These are phyloP conservation scores for Penicillium sp. DNA, from an alignment of 2,329 filamentous ascomycete species.

Conservation along the genomic window DNA sequence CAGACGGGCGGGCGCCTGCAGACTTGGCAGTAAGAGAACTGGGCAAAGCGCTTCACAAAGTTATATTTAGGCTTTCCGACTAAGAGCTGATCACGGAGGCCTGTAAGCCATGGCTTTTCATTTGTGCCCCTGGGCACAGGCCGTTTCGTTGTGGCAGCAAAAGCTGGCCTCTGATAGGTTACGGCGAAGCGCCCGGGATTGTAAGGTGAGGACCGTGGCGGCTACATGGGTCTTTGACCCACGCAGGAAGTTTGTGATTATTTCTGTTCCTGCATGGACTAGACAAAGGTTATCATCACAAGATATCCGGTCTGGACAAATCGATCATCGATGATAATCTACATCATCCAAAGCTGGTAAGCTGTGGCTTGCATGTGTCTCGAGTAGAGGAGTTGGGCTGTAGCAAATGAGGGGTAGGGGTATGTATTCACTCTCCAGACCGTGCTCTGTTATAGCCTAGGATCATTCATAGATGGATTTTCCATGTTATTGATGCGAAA, in stretches of 20 bases:
- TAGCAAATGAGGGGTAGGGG: background rate
- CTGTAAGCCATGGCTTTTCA: background rate
- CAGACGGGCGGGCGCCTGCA: conserved; percentile 17
- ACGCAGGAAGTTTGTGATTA: background rate
- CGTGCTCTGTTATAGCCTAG: background rate
- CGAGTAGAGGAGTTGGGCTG: background rate
- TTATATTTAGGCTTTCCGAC: conserved; percentile 13
- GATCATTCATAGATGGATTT: background rate
- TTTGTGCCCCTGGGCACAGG: conserved; percentile 5
- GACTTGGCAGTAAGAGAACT: conserved; percentile 16
- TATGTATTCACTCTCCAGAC: background rate
- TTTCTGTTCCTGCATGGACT: background rate
- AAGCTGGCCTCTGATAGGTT: conserved; percentile 16
- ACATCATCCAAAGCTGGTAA: background rate
- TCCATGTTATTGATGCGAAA: background rate
- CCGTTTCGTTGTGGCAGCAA: background rate
- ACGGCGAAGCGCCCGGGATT: conserved; percentile 18
- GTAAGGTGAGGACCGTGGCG: conserved; percentile 10
- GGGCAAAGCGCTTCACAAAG: background rate
- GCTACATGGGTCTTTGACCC: conserved; percentile 2
- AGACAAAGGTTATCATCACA: background rate
- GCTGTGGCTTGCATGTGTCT: background rate
- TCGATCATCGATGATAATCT: background rate
- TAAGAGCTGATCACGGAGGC: background rate
- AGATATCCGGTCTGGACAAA: background rate